phyloP scores from a whole-genome alignment of 148 eudicot species.

The Gaultheria prostrata region DNA sequence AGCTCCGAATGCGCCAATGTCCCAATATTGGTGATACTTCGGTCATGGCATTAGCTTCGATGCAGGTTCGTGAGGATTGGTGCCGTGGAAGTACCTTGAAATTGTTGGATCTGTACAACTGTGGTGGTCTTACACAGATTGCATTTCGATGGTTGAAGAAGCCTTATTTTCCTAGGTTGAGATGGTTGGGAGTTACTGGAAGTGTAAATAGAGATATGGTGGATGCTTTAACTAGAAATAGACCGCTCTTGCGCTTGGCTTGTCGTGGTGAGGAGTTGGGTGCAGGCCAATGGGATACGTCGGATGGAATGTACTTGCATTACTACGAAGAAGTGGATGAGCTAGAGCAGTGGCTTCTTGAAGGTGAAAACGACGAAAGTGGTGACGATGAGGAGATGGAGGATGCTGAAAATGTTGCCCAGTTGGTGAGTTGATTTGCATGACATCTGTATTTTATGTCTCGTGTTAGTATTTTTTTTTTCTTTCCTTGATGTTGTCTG shows the following conservation, averaged over 20 bases:
- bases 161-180: constrained; percentile 87
- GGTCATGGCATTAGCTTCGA: constrained; percentile 86
- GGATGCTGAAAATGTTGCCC: constrained; percentile 42
- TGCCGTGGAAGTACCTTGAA: constrained; percentile 79
- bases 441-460: not conserved
- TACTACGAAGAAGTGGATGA: constrained; percentile 88
- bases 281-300: constrained; percentile 75
- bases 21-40: constrained; percentile 86
- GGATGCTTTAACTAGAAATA: constrained; percentile 71
- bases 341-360: constrained; percentile 77
- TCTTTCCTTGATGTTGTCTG: not conserved
- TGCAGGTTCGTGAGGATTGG: constrained; percentile 66
- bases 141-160: constrained; percentile 85
- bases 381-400: constrained; percentile 70
- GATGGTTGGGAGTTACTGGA: constrained; percentile 87
- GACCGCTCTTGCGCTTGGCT: constrained; percentile 70
- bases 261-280: constrained; percentile 86
- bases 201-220: constrained; percentile 66
- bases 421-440: constrained; percentile 17
- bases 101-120: constrained; percentile 80
- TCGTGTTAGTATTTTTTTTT: not conserved
- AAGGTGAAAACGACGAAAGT: constrained; percentile 50
- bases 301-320: constrained; percentile 56
- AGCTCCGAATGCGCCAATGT: constrained; percentile 90
- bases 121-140: constrained; percentile 79